Conservation (phyloP, 306 rosid genomes). For the Cucumis hystrix region DNA sequence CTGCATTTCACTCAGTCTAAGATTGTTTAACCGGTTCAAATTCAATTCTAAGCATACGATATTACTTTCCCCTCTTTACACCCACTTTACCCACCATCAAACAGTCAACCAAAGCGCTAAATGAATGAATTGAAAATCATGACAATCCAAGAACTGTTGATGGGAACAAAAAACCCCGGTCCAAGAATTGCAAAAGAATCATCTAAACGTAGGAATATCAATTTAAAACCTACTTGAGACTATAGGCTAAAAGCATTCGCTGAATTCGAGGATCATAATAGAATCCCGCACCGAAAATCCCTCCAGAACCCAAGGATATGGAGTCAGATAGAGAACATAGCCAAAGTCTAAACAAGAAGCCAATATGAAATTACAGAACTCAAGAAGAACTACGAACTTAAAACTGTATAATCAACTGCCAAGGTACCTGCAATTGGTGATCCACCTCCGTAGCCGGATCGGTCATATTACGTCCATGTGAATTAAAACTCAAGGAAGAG, state of each 20-base stretch:
- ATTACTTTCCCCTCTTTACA: background rate
- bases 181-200: background rate
- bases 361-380: background rate
- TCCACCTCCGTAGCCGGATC: conserved; percentile 70
- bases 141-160: background rate
- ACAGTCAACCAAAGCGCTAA: background rate
- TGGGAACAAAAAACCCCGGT: no score
- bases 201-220: background rate
- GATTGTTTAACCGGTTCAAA: background rate
- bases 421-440: conserved; percentile 71
- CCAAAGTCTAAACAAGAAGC: background rate
- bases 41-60: background rate
- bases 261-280: background rate
- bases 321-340: background rate
- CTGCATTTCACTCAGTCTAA: background rate
- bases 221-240: background rate
- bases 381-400: background rate
- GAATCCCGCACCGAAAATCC: background rate
- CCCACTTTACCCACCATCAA: background rate
- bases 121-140: background rate
- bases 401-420: background rate
- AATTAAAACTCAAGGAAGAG: conserved; percentile 85
- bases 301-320: background rate
- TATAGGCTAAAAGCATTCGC: background rate
- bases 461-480: conserved; percentile 77